Evolutionary conservation across 1,139 yeast genomes (phyloP).

Genomic region (Suhomyces atakaporum): DNA sequence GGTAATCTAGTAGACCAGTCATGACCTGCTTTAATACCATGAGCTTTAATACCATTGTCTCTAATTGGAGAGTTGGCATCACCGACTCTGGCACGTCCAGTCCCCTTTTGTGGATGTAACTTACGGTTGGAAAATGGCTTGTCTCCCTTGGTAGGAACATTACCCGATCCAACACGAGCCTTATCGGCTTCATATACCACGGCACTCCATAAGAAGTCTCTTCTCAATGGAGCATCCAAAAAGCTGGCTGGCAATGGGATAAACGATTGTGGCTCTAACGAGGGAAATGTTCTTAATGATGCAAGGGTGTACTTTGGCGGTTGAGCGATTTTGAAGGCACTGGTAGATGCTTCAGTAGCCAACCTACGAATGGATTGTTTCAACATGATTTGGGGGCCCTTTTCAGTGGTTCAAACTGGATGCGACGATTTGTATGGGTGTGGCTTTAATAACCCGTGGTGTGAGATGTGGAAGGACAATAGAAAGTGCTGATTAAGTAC

Average conservation of each 20-base stretch:
- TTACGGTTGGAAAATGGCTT: conserved; percentile 85
- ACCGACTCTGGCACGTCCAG: conserved; percentile 95
- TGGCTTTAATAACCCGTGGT: too few relatives aligned
- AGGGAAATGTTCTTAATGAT: conserved; percentile 83
- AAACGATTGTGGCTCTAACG: conserved; percentile 77
- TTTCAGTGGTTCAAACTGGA: too few relatives aligned
- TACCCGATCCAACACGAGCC: conserved; percentile 85
- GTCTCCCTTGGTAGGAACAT: conserved; percentile 83
- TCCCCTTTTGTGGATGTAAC: conserved; percentile 86
- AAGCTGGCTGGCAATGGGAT: conserved; percentile 74
- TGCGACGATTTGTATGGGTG: too few relatives aligned
- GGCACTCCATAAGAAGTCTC: conserved; percentile 93
- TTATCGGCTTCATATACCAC: conserved; percentile 90
- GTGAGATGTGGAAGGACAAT: too few relatives aligned
- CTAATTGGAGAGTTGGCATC: conserved; percentile 94
- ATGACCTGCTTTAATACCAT: conserved; percentile 88
- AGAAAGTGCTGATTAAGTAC: too few relatives aligned
- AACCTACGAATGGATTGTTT: conserved; percentile 32
- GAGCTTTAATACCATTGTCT: conserved; percentile 87
- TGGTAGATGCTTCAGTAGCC: conserved; percentile 31
- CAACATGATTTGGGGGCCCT: too few relatives aligned
- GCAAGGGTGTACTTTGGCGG: conserved; percentile 81
- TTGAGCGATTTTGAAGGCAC: conserved; percentile 28
- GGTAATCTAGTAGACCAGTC: conserved; percentile 88
- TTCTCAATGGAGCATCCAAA: conserved; percentile 74